A percentile compares a stretch with the other conserved stretches of the same genome.
Evolutionary conservation across 345 rosid species (phyloP).

Genomic region (Aethionema arabicum): DNA sequence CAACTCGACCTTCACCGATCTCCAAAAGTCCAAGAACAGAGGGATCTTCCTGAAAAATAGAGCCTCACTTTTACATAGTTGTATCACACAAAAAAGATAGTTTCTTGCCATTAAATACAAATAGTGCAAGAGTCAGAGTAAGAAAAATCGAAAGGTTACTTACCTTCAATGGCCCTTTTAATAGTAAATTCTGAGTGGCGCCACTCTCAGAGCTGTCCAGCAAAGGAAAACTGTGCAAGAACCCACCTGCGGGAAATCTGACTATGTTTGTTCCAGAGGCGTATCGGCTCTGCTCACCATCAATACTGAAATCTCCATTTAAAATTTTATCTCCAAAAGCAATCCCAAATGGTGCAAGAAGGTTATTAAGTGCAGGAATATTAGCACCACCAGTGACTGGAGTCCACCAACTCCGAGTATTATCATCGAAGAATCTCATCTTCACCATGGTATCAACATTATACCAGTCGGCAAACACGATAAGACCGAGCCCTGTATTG

Average conservation of each 20-base stretch:
- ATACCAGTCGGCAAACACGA: conserved; percentile 97
- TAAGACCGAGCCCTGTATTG: conserved; percentile 77
- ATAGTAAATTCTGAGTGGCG: conserved; percentile 77
- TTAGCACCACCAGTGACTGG: conserved; percentile 99
- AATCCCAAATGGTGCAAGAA: conserved; percentile 92
- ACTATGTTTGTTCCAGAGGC: conserved; percentile 96
- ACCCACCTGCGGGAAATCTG: conserved; percentile 89
- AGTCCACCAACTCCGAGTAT: conserved; percentile 99
- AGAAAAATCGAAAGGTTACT: conserved; percentile 3
- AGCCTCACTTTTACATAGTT: conserved; percentile 5
- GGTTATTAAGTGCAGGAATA: conserved; percentile 89
- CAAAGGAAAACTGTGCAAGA: conserved; percentile 81
- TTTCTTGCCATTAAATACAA: neutral
- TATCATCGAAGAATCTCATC: conserved; percentile 98
- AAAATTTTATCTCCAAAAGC: conserved; percentile 96
- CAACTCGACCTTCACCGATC: conserved; percentile 74
- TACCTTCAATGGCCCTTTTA: conserved; percentile 63
- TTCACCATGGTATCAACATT: conserved; percentile 96
- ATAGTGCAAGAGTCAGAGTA: conserved; percentile 1
- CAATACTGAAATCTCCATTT: conserved; percentile 87
- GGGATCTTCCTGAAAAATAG: conserved; percentile 66
- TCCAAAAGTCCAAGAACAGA: conserved; percentile 86
- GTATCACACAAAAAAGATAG: neutral
- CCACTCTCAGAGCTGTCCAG: conserved; percentile 97
- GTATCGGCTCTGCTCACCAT: conserved; percentile 95